Conservation (phyloP, 495 filamentous ascomycete species). For the Emericellopsis terricola region DNA sequence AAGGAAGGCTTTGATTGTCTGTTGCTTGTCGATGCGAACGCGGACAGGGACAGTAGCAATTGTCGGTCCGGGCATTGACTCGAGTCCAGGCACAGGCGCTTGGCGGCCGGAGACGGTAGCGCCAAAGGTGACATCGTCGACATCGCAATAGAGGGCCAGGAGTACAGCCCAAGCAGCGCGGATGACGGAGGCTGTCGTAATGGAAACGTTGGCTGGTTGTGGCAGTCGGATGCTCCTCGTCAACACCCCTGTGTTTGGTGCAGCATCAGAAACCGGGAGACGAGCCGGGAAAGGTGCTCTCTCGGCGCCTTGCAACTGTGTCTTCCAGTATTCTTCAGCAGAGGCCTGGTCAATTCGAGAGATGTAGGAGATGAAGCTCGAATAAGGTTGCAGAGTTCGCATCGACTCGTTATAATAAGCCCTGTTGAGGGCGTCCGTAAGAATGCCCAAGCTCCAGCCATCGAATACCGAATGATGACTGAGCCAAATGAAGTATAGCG, state of each 20-base stretch:
- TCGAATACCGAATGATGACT: constrained; percentile 26
- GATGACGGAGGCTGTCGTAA: constrained; percentile 23
- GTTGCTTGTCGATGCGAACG: constrained; percentile 5
- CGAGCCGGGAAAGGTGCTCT: constrained; percentile 1
- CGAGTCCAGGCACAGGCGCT: constrained; percentile 24
- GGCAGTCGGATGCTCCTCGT: neutral
- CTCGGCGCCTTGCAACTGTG: neutral
- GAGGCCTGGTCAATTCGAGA: neutral
- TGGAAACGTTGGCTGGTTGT: constrained; percentile 7
- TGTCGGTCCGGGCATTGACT: constrained; percentile 29
- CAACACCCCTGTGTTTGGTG: neutral
- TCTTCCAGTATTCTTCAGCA: neutral
- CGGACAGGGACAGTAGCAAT: constrained; percentile 41
- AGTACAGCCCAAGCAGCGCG: constrained; percentile 27
- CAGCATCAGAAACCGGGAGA: too few species aligned
- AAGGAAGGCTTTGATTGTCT: constrained; percentile 6
- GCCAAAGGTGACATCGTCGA: constrained; percentile 27
- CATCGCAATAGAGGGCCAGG: constrained; percentile 16
- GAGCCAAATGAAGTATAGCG: constrained; percentile 27
- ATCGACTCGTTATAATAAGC: neutral
- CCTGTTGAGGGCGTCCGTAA: neutral
- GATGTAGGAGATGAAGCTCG: neutral
- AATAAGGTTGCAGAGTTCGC: constrained; percentile 3
- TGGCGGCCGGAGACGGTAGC: constrained; percentile 29
- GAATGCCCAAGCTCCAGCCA: constrained; percentile 16